Base-by-base conservation (phyloP, 768 basidiomycete genomes). In the Amylocystis lapponica region DNA sequence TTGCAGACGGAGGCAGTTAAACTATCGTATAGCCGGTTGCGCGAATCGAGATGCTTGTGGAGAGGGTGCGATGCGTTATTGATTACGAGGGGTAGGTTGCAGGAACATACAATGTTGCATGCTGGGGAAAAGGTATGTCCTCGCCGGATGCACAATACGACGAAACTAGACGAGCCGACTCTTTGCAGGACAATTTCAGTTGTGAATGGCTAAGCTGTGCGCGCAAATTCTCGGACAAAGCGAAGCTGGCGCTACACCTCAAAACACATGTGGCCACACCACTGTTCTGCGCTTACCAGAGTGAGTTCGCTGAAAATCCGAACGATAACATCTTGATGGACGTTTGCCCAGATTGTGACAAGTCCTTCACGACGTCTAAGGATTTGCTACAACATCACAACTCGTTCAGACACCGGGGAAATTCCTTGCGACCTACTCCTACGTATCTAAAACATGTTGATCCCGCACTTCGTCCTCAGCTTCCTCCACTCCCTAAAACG, bases 201-300 rank as follows among this genome's bases (percentile, higher is more conserved):
- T 83, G 82, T 58, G 64, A 56, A 35, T 86, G 85, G 84, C 65
- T 69, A 14, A 63, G 64, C 22, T 86, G 83, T 56, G 66, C 67
- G n/a, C 64, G 64, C 23, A 63, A 56, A 43, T 72, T 74, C 57
- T 39, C 41, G n/a, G 53, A 55, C 36, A 56, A 57, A 32, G 59
- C 63, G 32, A 52, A 65, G 36, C 59, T 76, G 45, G 60, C 61
- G 30, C 48, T 59, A 41, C 85, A 88, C 59, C 54, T 83, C 5
- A 66, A 70, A 49, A 70, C 52, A 27, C 86, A 88, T 63, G 71
- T 70, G 17, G 51, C 61, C 16, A 45, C 55, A 27, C 61, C 68
- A 17, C 55, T 79, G 27, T 51, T 41, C 16, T 81, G 80, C 52
- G 67, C 74, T 5, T 76, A 70, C 53, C 44, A 69, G 65, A 79